Evolutionary conservation across 805 yeast genomes (phyloP), one percentile per base, ranked within the genome.

Genomic region (Blastobotrys attinorum): DNA sequence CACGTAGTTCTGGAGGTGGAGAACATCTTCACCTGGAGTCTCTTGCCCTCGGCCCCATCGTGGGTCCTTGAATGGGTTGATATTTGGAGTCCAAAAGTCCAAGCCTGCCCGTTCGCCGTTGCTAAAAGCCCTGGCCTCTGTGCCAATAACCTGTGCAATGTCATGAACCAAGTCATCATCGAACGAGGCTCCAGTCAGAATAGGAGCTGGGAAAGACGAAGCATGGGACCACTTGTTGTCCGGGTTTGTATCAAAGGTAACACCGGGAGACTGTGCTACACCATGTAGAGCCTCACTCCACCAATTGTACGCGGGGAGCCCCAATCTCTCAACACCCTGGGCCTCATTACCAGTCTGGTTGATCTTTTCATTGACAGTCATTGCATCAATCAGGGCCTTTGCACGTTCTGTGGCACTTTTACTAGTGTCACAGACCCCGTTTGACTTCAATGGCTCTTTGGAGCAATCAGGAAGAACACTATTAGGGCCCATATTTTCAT

Each of bases 21-120:
- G 31, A 5, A 39, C 39, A 21, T 46, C 49, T 25, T 46, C 49
- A 3, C 47, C 49, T 8, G 49, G 49, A 33, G 47, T 46, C 29
- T 46, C 49, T 35, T 46, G 49, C 11, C 46, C 47, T 15, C 49
- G 40, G n/a, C 49, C 49, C 49, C 49, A 46, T 2, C 43, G 31
- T 6, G 49, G 46, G 22, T 44, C 44, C 35, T 36, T 22, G 39
- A 18, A 43, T 11, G 47, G 44, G 27, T 46, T 46, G 42, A 46
- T 46, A 37, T 46, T 46, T 2, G 49, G 49, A 20, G 49, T 13
- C 44, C 44, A 46, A 15, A n/a, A 20, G 18, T 46, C 39, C 11
- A 46, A 25, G 10, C 49, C 49, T 11, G 32, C 32, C n/a, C 37
- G 31, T 6, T 42, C 43, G 4, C 20, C 37, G 33, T 46, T 46